phyloP scores from a whole-genome alignment of 192 early-diverging fungal species.

The Entomortierella lignicola region DNA sequence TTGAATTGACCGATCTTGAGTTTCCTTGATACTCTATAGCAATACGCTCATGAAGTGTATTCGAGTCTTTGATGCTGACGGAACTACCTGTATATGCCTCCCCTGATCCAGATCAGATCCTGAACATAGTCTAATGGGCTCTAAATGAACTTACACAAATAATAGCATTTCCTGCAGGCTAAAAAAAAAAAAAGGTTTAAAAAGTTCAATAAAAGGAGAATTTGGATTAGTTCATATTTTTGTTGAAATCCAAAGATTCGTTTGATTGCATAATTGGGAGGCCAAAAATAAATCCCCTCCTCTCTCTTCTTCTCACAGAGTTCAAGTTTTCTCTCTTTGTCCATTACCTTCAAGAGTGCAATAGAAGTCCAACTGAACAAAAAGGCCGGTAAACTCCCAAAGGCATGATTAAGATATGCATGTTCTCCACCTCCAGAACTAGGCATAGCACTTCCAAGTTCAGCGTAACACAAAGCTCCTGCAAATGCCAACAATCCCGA shows the following conservation, averaged over 20 bases:
- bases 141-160: constrained; percentile 60
- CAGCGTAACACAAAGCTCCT: constrained; percentile 90
- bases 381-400: constrained; percentile 77
- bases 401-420: constrained; percentile 84
- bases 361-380: constrained; percentile 80
- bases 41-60: too few species aligned
- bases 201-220: neutral
- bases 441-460: constrained; percentile 89
- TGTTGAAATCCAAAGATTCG: too few species aligned
- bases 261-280: neutral
- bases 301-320: too few species aligned
- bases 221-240: constrained; percentile 6
- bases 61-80: too few species aligned
- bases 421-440: constrained; percentile 86
- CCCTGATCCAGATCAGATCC: too few species aligned
- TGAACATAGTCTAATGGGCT: neutral
- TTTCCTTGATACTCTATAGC: too few species aligned
- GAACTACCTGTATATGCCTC: too few species aligned
- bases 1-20: too few species aligned
- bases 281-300: neutral
- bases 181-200: constrained; percentile 1
- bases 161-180: constrained; percentile 80
- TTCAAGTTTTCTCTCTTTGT: too few species aligned
- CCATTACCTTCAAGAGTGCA: constrained; percentile 67
- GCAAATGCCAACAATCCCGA: constrained; percentile 81